Evolutionary conservation across 345 rosid genomes (phyloP), one percentile per base, ranked within the genome.

Genomic region (Kandelia obovata): DNA sequence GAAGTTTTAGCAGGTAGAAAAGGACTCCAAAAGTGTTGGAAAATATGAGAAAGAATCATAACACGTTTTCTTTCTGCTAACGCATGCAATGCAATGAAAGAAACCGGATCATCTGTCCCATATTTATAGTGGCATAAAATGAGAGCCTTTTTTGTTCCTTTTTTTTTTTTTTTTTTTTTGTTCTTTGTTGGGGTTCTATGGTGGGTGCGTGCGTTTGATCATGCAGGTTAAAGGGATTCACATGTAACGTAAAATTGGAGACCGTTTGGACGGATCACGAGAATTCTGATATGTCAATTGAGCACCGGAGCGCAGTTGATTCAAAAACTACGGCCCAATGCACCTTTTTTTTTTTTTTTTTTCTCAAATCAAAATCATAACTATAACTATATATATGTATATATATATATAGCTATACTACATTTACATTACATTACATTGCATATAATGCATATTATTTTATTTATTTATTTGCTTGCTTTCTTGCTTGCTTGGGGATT

Each of bases 291-390:
- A 35, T 62, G 53, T 62, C 13, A 73, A 74, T 72, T 67, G 80
- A 88, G 82, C 83, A 83, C 82, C 84, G 93, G 93, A 88, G 89
- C 89, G 90, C 88, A 81, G 78, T 73, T 19, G 53, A 59, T 66
- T 73, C 28, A 59, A 73, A 71, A 58, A 46, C 34, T 11, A 17
- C 32, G 7, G 31, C 25, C 11, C 25, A 7, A 2, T 43, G n/a
- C 43, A 13, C 21, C 19, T 51, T 47, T 4, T 5, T n/a, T 53
- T 1, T 28, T 57, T 35, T 35, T 35, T 35, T 35, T 39, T 39
- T 11, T 43, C 47, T 51, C 39, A 66, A 65, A 52, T 66, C 71
- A 65, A 65, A 72, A 20, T 62, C 28, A 5, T 8, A 8, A 10
- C 4, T 10, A 25, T 3, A 2, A 10, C 4, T 10, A 25, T 3